Evolutionary conservation across 805 yeast genomes (phyloP), one percentile per base, ranked within the genome.

Genomic region (Priceomyces haplophilus): DNA sequence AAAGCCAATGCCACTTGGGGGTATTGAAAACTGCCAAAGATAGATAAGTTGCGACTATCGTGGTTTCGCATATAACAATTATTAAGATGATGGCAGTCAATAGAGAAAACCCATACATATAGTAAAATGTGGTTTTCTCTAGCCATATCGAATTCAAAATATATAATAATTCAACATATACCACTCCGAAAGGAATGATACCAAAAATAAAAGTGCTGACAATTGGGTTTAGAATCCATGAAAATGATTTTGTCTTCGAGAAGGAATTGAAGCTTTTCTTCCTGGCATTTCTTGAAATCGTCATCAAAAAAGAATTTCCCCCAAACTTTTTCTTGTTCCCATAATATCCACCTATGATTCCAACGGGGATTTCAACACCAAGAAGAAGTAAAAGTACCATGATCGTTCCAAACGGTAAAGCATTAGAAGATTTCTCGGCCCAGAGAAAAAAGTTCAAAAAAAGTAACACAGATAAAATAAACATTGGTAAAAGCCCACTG

Each of bases 1-100:
- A 71, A 50, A 82, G 73, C 96, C 96, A 88, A 57, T 86, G 87
- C 96, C 96, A 89, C 50, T 73, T 66, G 38, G 78, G 76, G 55
- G 78, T 76, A 39, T 75, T 78, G 50, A 76, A 67, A 17, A 72
- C 70, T 1, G 69, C 59, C 53, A 88, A 69, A 34, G 83, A 73
- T 34, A 84, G 56, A 55, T 83, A 88, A 7, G 83, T 73, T 4
- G 85, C 80, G 34, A 88, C 78, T 18, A 88, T 73, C 7, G 90
- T 79, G 41, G 85, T 78, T 60, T 88, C 95, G 31, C 79, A 66
- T 16, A 86, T 80, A 11, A 85, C 80, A 27, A 85, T 67, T 34
- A 79, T 62, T 27, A 86, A 67, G 34, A 87, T 64, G 4, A 79
- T 45, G 24, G 81, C 72, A 3, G 88, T 83, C 20, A 80, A 65